Base-by-base conservation (phyloP, 106 monocot species). In the Agapanthus africanus region DNA sequence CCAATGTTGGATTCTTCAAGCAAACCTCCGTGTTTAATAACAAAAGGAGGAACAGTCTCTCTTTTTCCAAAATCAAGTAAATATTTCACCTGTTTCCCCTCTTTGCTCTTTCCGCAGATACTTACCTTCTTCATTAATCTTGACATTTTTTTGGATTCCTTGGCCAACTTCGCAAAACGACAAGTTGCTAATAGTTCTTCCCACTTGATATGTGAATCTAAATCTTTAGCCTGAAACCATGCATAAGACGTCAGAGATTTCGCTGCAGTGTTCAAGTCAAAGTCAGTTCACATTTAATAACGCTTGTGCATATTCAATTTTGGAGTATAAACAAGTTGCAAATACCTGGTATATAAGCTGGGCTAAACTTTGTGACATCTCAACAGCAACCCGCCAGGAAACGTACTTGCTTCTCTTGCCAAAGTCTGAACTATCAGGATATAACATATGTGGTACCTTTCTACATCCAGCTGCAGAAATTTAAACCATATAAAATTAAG, bases 61-160 rank as follows among this genome's bases (percentile, higher is more conserved):
- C 74, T 81, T 65, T 83, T 99, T 15, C 99, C 90, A 87, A 92
- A 90, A 84, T 99, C 93, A 76, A 99, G 82, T 10, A 99, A 72
- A 62, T 99, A 99, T 65, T 79, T 93, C 37, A 90, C 69, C 69
- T 81, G 76, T 66, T 67, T 41, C 70, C 84, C 93, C 36, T 93
- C 87, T 14, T 81, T 56, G 50, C 70, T 41, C 75, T 90, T 99
- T 66, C 77, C 73, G 21, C 90, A 78, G 32, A 99, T 79, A 26
- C 50, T 81, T 4, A 87, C 87, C 41, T 87, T 85, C 77, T 83
- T 93, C 47, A 84, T 79, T 65, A 68, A 70, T 68, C 44, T 87
- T 66, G 61, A 39, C 70, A 72, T 52, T 72, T 87, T 90, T 56
- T 78, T 80, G 21, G 72, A 72, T 78, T 90, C 90, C 63, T 87